Conservation (phyloP, 495 filamentous ascomycete species). For the Lentithecium fluviatile region DNA sequence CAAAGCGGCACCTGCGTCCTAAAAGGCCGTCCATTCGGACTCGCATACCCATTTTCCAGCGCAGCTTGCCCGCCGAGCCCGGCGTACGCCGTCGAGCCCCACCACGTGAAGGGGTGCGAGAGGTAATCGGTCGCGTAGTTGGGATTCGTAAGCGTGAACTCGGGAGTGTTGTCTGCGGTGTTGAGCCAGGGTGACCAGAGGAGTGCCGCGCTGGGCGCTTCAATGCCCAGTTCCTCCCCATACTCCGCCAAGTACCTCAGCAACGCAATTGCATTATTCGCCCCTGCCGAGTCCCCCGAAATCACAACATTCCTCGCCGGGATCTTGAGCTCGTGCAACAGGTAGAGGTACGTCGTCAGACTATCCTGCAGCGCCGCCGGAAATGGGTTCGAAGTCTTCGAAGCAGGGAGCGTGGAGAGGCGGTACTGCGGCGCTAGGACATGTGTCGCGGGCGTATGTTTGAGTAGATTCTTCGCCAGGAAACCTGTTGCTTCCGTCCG, state of each 20-base stretch:
- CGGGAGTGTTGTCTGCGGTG: slow-evolving; percentile 16
- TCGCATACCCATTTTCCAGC: slow-evolving; percentile 40
- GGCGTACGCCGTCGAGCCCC: slow-evolving; percentile 43
- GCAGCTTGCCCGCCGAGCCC: slow-evolving; percentile 24
- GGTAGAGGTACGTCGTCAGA: slow-evolving; percentile 35
- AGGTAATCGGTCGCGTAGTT: slow-evolving; percentile 46
- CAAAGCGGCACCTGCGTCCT: slow-evolving; percentile 42
- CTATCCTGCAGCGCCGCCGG: slow-evolving; percentile 40
- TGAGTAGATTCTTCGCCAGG: slow-evolving; percentile 37
- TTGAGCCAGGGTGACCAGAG: slow-evolving; percentile 49
- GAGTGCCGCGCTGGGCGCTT: slow-evolving; percentile 24
- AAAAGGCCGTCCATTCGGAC: slow-evolving; percentile 43
- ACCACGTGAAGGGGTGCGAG: slow-evolving; percentile 37
- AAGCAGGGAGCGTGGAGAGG: slow-evolving; percentile 29
- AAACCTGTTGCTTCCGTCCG: slow-evolving; percentile 44
- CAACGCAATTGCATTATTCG: slow-evolving; percentile 33
- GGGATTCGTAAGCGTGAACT: slow-evolving; percentile 31
- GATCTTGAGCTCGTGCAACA: slow-evolving; percentile 33
- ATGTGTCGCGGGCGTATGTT: slow-evolving; percentile 19
- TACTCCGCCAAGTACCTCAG: slow-evolving; percentile 36
- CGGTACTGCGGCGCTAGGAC: slow-evolving; percentile 40
- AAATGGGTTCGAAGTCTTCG: slow-evolving; percentile 34
- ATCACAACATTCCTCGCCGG: slow-evolving; percentile 30
- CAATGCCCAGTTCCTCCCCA: slow-evolving; percentile 23
- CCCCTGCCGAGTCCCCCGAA: slow-evolving; percentile 40